These are phyloP conservation scores for Russula sp. DNA, from an alignment of 768 basidiomycete genomes.

Conservation along the genomic window DNA sequence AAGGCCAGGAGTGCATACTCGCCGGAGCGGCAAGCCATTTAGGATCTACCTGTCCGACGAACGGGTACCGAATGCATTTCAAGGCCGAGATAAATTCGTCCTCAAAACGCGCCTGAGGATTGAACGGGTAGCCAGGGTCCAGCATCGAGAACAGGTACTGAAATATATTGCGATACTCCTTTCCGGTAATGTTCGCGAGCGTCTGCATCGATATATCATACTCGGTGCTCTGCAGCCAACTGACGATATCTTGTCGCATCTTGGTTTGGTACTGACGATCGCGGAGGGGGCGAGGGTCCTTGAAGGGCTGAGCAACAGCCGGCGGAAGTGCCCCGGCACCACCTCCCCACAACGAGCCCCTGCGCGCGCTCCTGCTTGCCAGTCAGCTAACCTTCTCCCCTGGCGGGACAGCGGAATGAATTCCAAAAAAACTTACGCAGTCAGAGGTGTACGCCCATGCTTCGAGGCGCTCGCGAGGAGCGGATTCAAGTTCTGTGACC, in stretches of 20 bases:
- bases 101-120: conserved; percentile 52
- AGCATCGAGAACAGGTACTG: conserved; percentile 63
- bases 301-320: conserved; percentile 46
- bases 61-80: conserved; percentile 76
- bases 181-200: conserved; percentile 70
- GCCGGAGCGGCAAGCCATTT: conserved; percentile 87
- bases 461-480: conserved; percentile 65
- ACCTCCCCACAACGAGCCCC: conserved; percentile 69
- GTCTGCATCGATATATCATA: conserved; percentile 63
- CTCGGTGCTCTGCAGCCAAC: conserved; percentile 57
- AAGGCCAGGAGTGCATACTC: conserved; percentile 88
- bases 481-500: conserved; percentile 62
- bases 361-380: conserved; percentile 51
- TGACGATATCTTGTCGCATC: conserved; percentile 70
- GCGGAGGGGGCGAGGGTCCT: conserved; percentile 74
- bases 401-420: conserved; percentile 1
- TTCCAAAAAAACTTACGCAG: conserved; percentile 28
- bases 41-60: conserved; percentile 65
- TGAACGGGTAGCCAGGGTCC: conserved; percentile 62
- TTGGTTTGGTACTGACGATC: conserved; percentile 65
- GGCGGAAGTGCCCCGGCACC: conserved; percentile 42
- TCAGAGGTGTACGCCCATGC: conserved; percentile 68
- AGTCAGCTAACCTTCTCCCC: conserved; percentile 7
- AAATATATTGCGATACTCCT: conserved; percentile 83
- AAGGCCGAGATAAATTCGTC: conserved; percentile 78